These are phyloP conservation scores for Ambrosia hybrid DNA, from an alignment of 140 eudicot species.

Conservation along the genomic window DNA sequence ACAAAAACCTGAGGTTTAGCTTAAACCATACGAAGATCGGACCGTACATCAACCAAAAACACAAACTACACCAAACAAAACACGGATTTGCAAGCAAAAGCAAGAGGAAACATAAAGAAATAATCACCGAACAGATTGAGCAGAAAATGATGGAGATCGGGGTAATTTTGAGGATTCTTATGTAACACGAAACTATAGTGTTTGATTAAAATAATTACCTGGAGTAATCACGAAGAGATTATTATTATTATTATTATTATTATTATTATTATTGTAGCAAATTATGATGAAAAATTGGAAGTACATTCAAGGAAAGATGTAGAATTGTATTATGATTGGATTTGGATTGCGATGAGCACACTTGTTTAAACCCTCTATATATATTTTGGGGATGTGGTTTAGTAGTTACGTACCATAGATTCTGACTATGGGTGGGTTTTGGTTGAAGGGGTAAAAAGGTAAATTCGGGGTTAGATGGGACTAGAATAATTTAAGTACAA, in stretches of 20 bases:
- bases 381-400: slow-evolving; percentile 32
- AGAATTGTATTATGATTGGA: slow-evolving; percentile 15
- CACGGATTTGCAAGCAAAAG: slow-evolving; percentile 22
- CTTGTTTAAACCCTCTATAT: neutral
- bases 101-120: neutral
- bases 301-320: neutral
- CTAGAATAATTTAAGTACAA: too few species aligned
- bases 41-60: slow-evolving; percentile 21
- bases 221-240: neutral
- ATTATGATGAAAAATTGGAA: neutral
- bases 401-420: slow-evolving; percentile 31
- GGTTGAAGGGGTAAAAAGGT: slow-evolving; percentile 24
- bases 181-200: slow-evolving; percentile 26
- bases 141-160: slow-evolving; percentile 7
- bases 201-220: slow-evolving; percentile 14
- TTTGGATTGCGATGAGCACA: slow-evolving; percentile 8
- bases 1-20: slow-evolving; percentile 18
- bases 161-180: slow-evolving; percentile 21
- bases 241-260: too few species aligned
- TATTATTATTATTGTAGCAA: neutral
- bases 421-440: slow-evolving; percentile 27
- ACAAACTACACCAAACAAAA: slow-evolving; percentile 7
- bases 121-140: neutral
- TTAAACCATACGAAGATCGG: slow-evolving; percentile 34
- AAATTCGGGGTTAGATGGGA: neutral